These are phyloP conservation scores for Tricholoma terreum DNA, from an alignment of 768 basidiomycete genomes.

Conservation along the genomic window DNA sequence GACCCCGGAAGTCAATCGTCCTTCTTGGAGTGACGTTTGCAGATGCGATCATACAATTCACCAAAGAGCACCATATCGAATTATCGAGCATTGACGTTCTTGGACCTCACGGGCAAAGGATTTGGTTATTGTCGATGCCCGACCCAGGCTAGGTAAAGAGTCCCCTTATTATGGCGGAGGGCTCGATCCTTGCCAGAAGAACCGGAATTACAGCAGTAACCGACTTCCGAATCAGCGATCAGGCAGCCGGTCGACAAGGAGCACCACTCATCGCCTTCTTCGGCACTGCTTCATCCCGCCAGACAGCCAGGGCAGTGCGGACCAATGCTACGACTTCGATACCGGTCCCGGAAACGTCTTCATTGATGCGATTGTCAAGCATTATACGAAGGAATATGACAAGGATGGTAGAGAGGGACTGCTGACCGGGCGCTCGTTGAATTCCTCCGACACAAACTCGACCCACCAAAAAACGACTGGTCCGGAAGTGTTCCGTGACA, in stretches of 20 bases:
- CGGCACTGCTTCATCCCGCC: background rate
- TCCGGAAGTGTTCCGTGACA: background rate
- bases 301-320: background rate
- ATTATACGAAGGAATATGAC: background rate
- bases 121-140: background rate
- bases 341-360: background rate
- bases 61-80: background rate
- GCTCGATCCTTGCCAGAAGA: background rate
- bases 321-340: background rate
- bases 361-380: background rate
- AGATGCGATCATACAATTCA: background rate
- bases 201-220: background rate
- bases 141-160: background rate
- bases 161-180: background rate
- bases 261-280: background rate
- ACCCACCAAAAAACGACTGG: background rate
- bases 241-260: background rate
- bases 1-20: background rate
- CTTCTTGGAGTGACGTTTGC: background rate
- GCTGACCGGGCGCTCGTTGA: background rate
- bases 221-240: background rate
- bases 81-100: background rate
- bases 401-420: background rate
- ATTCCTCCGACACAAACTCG: background rate
- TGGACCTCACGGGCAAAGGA: background rate